A percentile compares a stretch with the other conserved stretches of the same genome.
Evolutionary conservation across 495 filamentous ascomycete genomes (phyloP).

Genomic region (Viridothelium virens): DNA sequence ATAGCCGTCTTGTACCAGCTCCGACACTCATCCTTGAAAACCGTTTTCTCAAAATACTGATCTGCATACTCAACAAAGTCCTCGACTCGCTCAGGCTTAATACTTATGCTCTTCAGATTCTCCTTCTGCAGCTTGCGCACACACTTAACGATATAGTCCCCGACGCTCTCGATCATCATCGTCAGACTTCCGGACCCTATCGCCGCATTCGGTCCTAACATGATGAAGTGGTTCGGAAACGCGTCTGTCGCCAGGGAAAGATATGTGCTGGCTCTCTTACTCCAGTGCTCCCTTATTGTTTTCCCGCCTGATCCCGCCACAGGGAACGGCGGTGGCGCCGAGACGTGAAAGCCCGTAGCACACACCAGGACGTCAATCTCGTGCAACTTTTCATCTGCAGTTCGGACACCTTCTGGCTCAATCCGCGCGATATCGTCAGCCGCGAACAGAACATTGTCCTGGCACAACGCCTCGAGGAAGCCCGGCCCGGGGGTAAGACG

Average conservation of each 20-base stretch:
- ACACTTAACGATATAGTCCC: slow-evolving; percentile 27
- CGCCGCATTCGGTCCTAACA: slow-evolving; percentile 33
- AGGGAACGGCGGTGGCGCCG: slow-evolving; percentile 31
- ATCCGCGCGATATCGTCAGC: slow-evolving; percentile 26
- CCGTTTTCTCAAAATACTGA: slow-evolving; percentile 24
- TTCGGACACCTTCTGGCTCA: slow-evolving; percentile 25
- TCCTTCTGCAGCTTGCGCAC: slow-evolving; percentile 23
- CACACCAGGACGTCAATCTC: slow-evolving; percentile 33
- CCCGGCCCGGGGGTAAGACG: slow-evolving; percentile 35
- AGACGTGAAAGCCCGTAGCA: slow-evolving; percentile 35
- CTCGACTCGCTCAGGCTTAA: slow-evolving; percentile 23
- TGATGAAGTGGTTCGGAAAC: slow-evolving; percentile 34
- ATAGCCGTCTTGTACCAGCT: slow-evolving; percentile 22
- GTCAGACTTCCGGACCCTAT: slow-evolving; percentile 31
- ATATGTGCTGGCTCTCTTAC: slow-evolving; percentile 26
- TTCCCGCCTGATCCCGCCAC: slow-evolving; percentile 23
- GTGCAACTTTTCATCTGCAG: slow-evolving; percentile 28
- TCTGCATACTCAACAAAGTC: slow-evolving; percentile 27
- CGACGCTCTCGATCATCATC: slow-evolving; percentile 30
- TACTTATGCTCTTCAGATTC: slow-evolving; percentile 21
- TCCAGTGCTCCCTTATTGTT: slow-evolving; percentile 28
- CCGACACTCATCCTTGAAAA: slow-evolving; percentile 24
- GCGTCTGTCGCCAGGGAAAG: slow-evolving; percentile 28
- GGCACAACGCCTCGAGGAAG: slow-evolving; percentile 32
- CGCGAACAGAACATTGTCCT: slow-evolving; percentile 32